Conservation (phyloP, 768 basidiomycete genomes). For the Lactifluus rugatus region DNA sequence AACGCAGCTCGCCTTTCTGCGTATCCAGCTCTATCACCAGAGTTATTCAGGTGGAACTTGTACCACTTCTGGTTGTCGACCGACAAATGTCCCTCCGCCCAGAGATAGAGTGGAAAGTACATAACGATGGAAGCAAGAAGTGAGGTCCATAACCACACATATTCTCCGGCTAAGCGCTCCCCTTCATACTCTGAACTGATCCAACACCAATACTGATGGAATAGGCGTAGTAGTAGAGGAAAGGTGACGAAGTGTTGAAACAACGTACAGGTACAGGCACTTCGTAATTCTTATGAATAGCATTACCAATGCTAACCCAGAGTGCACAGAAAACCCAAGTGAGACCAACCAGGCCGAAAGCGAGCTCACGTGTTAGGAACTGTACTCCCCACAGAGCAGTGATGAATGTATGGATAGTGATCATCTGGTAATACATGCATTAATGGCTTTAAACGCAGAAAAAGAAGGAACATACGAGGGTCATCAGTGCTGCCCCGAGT, state of each 20-base stretch:
- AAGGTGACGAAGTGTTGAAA: background rate
- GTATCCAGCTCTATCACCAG: background rate
- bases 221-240: background rate
- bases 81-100: background rate
- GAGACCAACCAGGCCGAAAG: constrained; percentile 10
- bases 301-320: background rate
- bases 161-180: background rate
- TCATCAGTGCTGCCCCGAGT: constrained; percentile 33
- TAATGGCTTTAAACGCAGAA: background rate
- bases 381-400: constrained; percentile 29
- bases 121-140: background rate
- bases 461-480: constrained; percentile 26
- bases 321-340: too few species aligned
- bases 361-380: constrained; percentile 22
- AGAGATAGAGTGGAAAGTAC: background rate
- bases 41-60: constrained; percentile 18
- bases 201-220: background rate
- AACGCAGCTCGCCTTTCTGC: background rate
- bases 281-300: constrained; percentile 20
- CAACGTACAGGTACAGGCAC: constrained; percentile 28
- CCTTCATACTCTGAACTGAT: background rate
- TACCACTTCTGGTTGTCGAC: background rate
- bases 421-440: background rate
- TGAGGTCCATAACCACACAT: background rate
- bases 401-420: constrained; percentile 35